Base-by-base conservation (phyloP, 495 filamentous ascomycete species). In the Xylaria flabelliformis region DNA sequence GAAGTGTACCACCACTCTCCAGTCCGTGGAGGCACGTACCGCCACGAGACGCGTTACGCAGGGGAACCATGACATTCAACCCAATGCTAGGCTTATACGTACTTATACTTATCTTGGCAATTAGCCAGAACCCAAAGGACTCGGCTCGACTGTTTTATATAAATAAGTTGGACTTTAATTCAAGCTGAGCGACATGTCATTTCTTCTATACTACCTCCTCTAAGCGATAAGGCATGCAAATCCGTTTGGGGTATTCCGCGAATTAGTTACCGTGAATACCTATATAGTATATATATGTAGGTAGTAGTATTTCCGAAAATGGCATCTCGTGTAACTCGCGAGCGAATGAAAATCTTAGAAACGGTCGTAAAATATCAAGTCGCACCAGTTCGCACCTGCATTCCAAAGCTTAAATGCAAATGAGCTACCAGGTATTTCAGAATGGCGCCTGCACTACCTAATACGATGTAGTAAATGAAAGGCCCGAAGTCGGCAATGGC, bases 191-290 rank as follows among this genome's bases (percentile, higher is more conserved):
- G 55, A 59, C 13, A 19, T 29, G 32, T 59, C 13, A 59, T 36
- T 10, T 59, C 3, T 29, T 44, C 29, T n/a, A n/a, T 53, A 32
- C 34, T 24, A 55, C 64, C 46, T 46, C 44, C 26, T 26, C 61
- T 9, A 36, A 7, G 15, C 12, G 29, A 65, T 9, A 34, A 65
- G 34, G 64, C 66, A 53, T 68, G 66, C 41, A 59, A 50, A 10
- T 44, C 67, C 67, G 4, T 24, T 69, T 69, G 50, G 36, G 55
- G 67, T 69, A 69, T 59, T 55, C 67, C 67, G 67, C 26, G 42
- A 21, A 36, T 5, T 17, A 44, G 41, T 29, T 21, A 24, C 2
- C 26, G 21, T 6, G 19, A 34, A 4, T 17, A n/a, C n/a, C n/a
- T n/a, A 58, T 34, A 64, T 8, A 2, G 26, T 1, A 39, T 39